Conservation (phyloP, 805 yeast genomes). For the Ogataea parapolymorpha region DNA sequence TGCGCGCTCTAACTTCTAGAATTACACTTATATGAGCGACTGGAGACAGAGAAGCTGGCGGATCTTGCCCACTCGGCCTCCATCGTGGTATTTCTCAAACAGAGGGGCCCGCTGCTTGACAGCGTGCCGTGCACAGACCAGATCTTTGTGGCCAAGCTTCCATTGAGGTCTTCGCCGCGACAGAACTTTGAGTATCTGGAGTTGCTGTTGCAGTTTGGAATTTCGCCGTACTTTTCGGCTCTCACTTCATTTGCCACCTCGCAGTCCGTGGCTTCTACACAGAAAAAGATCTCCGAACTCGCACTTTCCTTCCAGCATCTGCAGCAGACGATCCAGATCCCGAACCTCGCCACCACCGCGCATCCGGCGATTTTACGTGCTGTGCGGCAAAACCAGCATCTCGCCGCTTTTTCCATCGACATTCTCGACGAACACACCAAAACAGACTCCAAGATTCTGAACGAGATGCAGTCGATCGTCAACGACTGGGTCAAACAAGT, state of each 20-base stretch:
- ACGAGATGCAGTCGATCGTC: conserved; percentile 64
- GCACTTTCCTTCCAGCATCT: conserved; percentile 63
- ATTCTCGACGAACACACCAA: conserved; percentile 31
- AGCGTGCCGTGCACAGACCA: conserved; percentile 7
- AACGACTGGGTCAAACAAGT: conserved; percentile 72
- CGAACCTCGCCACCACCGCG: conserved; percentile 51
- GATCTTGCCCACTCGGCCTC: neutral
- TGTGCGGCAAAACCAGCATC: conserved; percentile 23
- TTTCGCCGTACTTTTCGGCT: conserved; percentile 67
- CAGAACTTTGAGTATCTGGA: conserved; percentile 45
- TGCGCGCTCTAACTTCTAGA: neutral
- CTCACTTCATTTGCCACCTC: conserved; percentile 25
- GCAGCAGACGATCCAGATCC: conserved; percentile 64
- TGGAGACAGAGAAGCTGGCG: neutral
- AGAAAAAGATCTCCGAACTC: conserved; percentile 65
- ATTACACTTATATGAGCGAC: neutral
- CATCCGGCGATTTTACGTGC: conserved; percentile 50
- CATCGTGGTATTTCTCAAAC: conserved; percentile 11
- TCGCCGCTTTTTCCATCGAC: conserved; percentile 8
- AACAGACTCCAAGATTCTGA: conserved; percentile 55
- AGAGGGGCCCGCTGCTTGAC: conserved; percentile 10
- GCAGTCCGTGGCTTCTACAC: conserved; percentile 44
- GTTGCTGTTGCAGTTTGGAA: conserved; percentile 57
- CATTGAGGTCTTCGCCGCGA: conserved; percentile 7
- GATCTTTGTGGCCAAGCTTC: conserved; percentile 7